Conservation (phyloP, 108 stramenopile species). For the Conticribra guillardii region DNA sequence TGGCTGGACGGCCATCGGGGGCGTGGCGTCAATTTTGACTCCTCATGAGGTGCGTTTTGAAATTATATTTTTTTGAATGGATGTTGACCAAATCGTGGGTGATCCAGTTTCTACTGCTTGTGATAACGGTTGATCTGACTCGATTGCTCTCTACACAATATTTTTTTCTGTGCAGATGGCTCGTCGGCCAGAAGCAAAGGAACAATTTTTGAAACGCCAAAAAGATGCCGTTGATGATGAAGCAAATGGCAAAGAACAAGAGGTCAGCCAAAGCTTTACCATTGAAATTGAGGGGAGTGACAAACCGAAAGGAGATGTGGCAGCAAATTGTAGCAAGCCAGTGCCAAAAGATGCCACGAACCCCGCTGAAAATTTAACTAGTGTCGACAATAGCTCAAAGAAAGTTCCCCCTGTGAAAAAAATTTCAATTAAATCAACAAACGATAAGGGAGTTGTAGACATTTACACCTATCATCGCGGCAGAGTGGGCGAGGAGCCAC, state of each 20-base stretch:
- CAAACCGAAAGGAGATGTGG: not conserved
- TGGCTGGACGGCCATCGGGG: conserved; percentile 84
- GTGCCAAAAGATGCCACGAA: no score
- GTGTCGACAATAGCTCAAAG: not conserved
- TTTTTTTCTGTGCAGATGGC: conserved; percentile 18
- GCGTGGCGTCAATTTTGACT: conserved; percentile 62
- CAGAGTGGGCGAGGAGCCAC: conserved; percentile 72
- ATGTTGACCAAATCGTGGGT: not conserved
- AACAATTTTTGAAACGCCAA: conserved; percentile 23
- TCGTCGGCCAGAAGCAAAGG: conserved; percentile 19
- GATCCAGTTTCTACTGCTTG: no score
- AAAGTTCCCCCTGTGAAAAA: conserved; percentile 8
- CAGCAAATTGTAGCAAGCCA: no score
- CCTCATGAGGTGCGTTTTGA: conserved; percentile 70
- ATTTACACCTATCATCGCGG: conserved; percentile 81
- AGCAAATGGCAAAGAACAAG: not conserved
- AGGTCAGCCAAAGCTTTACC: not conserved
- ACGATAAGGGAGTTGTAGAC: conserved; percentile 50
- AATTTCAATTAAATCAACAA: conserved; percentile 18
- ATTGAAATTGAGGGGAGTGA: not conserved
- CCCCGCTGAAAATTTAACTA: no score
- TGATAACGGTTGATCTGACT: not conserved
- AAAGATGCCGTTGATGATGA: not conserved
- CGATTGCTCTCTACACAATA: not conserved
- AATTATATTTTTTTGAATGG: conserved; percentile 4